phyloP scores from a whole-genome alignment of 768 basidiomycete genomes.

The Psilocybe subaeruginosa region DNA sequence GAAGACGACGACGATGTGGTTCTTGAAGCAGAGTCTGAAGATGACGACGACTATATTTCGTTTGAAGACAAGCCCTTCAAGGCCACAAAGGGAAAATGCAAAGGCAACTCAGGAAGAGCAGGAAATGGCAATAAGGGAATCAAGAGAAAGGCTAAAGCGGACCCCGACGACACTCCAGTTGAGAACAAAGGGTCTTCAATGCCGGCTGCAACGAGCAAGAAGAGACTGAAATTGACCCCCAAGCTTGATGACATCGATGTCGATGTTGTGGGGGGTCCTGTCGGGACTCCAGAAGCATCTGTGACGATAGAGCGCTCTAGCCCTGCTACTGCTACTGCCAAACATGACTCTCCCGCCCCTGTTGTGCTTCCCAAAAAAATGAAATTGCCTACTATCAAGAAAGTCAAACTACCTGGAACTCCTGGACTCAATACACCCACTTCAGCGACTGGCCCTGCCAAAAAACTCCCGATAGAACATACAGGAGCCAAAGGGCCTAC shows the following conservation, averaged over 20 bases:
- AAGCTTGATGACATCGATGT: slow-evolving; percentile 35
- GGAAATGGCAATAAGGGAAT: slow-evolving; percentile 11
- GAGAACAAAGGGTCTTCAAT: slow-evolving; percentile 16
- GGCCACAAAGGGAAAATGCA: slow-evolving; percentile 33
- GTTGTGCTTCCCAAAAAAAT: slow-evolving; percentile 25
- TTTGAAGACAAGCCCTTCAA: slow-evolving; percentile 29
- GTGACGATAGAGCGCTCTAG: slow-evolving; percentile 21
- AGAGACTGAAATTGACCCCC: slow-evolving; percentile 26
- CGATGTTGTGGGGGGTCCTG: slow-evolving; percentile 35
- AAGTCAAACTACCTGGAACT: slow-evolving; percentile 69
- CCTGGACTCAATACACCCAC: slow-evolving; percentile 40
- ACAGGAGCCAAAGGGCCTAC: slow-evolving; percentile 16
- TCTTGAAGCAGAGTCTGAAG: slow-evolving; percentile 22
- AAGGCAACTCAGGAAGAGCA: slow-evolving; percentile 12
- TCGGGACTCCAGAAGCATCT: slow-evolving; percentile 20
- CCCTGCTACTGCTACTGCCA: slow-evolving; percentile 30
- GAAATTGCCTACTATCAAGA: slow-evolving; percentile 47
- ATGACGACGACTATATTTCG: slow-evolving; percentile 27
- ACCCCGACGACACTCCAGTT: slow-evolving; percentile 10
- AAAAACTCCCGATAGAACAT: slow-evolving; percentile 29
- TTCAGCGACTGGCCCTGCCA: slow-evolving; percentile 18
- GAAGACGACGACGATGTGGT: slow-evolving; percentile 22
- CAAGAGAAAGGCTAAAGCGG: slow-evolving; percentile 28
- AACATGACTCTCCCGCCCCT: slow-evolving; percentile 34
- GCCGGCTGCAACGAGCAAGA: slow-evolving; percentile 19